Conservation (phyloP, 2,329 filamentous ascomycete genomes). For the Pyrenophora graminea region DNA sequence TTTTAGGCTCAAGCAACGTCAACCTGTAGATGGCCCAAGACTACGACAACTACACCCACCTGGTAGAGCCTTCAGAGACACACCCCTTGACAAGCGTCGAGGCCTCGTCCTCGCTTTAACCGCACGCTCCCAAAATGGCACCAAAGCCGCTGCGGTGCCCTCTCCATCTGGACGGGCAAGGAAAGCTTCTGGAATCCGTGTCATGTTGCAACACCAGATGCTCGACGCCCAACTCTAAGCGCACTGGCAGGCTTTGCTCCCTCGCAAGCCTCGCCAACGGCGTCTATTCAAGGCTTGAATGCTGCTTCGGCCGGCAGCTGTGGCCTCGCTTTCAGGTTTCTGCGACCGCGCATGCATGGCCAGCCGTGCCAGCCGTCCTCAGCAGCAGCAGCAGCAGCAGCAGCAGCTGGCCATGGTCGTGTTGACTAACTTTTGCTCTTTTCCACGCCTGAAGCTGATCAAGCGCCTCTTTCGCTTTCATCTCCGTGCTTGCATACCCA, state of each 20-base stretch:
- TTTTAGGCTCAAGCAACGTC: constrained; percentile 46
- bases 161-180: constrained; percentile 33
- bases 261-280: constrained; percentile 21
- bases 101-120: constrained; percentile 25
- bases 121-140: constrained; percentile 36
- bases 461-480: constrained; percentile 35
- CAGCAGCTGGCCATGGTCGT: constrained; percentile 13
- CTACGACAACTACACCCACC: constrained; percentile 39
- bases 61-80: constrained; percentile 28
- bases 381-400: constrained; percentile 34
- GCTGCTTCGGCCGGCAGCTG: constrained; percentile 18
- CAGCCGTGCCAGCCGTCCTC: constrained; percentile 19
- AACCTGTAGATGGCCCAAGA: constrained; percentile 46
- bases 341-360: constrained; percentile 28
- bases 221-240: constrained; percentile 32
- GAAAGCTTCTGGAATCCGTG: constrained; percentile 44
- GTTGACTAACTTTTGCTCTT: constrained; percentile 33
- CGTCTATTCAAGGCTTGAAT: constrained; percentile 18
- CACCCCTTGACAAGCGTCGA: constrained; percentile 28
- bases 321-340: constrained; percentile 23
- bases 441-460: constrained; percentile 34
- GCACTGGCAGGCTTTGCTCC: constrained; percentile 18
- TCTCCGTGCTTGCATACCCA: constrained; percentile 40
- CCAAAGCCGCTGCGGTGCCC: constrained; percentile 38
- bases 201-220: constrained; percentile 32